phyloP scores from a whole-genome alignment of 345 rosid genomes.

The Melaleuca quinquenervia region DNA sequence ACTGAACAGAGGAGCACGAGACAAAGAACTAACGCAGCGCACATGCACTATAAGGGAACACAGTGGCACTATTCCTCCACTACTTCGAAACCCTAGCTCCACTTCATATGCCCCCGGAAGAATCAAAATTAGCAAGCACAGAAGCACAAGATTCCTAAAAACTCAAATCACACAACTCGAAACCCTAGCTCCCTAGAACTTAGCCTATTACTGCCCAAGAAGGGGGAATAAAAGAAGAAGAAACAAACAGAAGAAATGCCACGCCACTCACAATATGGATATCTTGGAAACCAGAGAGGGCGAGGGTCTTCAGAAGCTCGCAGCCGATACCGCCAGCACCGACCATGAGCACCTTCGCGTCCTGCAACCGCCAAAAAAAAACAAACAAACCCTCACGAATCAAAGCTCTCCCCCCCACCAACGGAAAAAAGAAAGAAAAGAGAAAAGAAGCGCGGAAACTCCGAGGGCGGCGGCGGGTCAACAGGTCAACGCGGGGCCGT shows the following conservation, averaged over 20 bases:
- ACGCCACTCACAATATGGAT: conserved; percentile 76
- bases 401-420: not conserved
- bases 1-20: not conserved
- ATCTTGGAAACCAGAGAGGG: conserved; percentile 84
- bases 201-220: not conserved
- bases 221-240: not conserved
- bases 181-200: not conserved
- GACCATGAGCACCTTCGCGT: conserved; percentile 95
- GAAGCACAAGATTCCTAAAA: not conserved
- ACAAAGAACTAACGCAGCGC: not conserved
- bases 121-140: not conserved
- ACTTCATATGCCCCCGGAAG: not conserved
- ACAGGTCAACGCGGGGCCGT: not conserved
- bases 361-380: conserved; percentile 26
- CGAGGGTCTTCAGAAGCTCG: conserved; percentile 93
- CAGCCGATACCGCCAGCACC: conserved; percentile 99
- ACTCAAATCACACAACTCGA: not conserved
- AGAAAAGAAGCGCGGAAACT: not conserved
- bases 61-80: not conserved
- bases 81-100: not conserved
- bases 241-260: not conserved
- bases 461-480: not conserved
- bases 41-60: not conserved
- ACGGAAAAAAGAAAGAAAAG: not conserved
- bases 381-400: not conserved